Conservation (phyloP, 192 early-diverging fungal species). For the Gaertneriomyces sp. region DNA sequence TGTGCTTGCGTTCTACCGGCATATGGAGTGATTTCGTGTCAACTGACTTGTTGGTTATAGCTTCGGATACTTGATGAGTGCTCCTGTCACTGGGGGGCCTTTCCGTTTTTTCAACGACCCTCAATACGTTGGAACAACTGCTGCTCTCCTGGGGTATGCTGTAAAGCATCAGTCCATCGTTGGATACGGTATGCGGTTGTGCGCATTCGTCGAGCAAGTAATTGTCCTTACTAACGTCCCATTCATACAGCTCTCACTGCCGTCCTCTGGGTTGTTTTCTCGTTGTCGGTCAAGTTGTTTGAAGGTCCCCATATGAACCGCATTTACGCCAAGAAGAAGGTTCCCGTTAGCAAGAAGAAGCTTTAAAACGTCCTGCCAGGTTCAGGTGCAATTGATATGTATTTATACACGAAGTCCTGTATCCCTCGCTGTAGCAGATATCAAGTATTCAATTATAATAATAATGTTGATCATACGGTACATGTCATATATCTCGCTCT, state of each 20-base stretch:
- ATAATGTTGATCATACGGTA: neutral
- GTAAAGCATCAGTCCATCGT: constrained; percentile 47
- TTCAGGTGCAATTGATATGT: too few relatives aligned
- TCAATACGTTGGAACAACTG: constrained; percentile 56
- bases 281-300: constrained; percentile 51
- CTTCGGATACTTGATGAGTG: constrained; percentile 56
- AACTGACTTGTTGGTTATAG: constrained; percentile 1
- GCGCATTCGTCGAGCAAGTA: neutral
- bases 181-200: constrained; percentile 37
- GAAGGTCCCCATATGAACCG: constrained; percentile 42
- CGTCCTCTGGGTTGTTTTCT: constrained; percentile 47
- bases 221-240: neutral
- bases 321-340: constrained; percentile 26
- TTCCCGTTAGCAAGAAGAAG: too few relatives aligned
- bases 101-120: constrained; percentile 53
- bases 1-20: too few relatives aligned
- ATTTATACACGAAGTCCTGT: too few relatives aligned
- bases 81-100: constrained; percentile 51
- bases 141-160: constrained; percentile 50
- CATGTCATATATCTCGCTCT: constrained; percentile 11
- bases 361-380: too few relatives aligned
- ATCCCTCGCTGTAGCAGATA: too few relatives aligned
- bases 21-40: too few relatives aligned
- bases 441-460: neutral
- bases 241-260: constrained; percentile 34